These are phyloP conservation scores for Camellia japonica DNA, from an alignment of 148 eudicot species.

Conservation along the genomic window DNA sequence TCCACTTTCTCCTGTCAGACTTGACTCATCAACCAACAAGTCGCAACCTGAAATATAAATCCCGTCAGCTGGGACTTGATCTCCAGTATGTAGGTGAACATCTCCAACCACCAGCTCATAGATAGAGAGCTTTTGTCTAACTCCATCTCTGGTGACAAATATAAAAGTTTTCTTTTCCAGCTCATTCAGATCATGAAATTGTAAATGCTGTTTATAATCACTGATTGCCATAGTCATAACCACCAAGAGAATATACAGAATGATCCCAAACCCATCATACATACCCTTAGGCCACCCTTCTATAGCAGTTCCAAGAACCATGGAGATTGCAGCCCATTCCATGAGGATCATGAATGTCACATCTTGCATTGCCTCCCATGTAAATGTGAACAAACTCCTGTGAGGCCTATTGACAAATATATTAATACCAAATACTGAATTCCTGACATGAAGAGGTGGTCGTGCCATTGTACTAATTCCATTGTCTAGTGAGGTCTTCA, in stretches of 20 bases:
- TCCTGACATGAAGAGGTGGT: conserved; percentile 29
- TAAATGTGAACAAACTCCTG: conserved; percentile 76
- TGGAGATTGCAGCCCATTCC: conserved; percentile 85
- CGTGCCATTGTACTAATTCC: too few relatives aligned
- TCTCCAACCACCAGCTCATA: conserved; percentile 91
- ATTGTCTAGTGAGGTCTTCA: too few relatives aligned
- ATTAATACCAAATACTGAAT: conserved; percentile 66
- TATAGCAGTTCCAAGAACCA: conserved; percentile 76
- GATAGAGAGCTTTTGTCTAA: conserved; percentile 63
- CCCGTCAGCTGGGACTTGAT: conserved; percentile 90
- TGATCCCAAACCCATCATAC: conserved; percentile 81
- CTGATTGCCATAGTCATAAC: conserved; percentile 79
- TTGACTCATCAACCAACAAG: conserved; percentile 79
- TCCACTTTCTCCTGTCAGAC: conserved; percentile 85
- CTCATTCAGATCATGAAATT: conserved; percentile 74
- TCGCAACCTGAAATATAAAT: conserved; percentile 72
- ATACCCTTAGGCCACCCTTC: conserved; percentile 85
- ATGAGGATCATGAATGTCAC: conserved; percentile 78
- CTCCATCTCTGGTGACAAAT: conserved; percentile 81
- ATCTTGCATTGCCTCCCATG: conserved; percentile 88
- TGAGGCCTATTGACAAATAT: conserved; percentile 70
- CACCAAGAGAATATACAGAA: conserved; percentile 67
- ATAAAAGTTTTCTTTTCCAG: conserved; percentile 79
- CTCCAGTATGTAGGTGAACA: conserved; percentile 67
- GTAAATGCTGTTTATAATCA: conserved; percentile 86